Percentiles rank a stretch among this genome's conserved stretches.
Conservation (phyloP, 495 filamentous ascomycete species). For the Staphylotrichum longicolle region DNA sequence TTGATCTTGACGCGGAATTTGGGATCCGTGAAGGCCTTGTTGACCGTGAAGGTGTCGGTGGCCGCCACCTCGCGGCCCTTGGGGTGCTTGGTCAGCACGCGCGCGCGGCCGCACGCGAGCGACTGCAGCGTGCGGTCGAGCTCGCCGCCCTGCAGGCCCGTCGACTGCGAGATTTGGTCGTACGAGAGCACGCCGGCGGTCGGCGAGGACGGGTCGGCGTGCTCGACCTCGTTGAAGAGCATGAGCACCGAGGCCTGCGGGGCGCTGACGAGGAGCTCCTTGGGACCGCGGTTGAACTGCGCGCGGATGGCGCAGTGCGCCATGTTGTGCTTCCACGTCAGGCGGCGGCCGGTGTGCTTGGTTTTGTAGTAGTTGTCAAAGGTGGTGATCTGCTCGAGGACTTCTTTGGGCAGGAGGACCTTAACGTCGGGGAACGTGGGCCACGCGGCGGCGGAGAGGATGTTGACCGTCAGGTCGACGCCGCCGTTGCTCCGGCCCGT, state of each 20-base stretch:
- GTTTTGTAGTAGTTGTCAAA: conserved; percentile 80
- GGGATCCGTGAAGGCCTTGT: conserved; percentile 68
- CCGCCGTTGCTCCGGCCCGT: conserved; percentile 50
- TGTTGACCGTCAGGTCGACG: conserved; percentile 79
- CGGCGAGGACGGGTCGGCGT: conserved; percentile 26
- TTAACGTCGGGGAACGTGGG: conserved; percentile 82
- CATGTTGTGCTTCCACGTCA: conserved; percentile 89
- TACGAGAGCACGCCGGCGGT: conserved; percentile 56
- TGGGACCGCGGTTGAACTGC: conserved; percentile 69
- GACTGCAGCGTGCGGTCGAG: conserved; percentile 89
- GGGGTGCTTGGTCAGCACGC: conserved; percentile 82
- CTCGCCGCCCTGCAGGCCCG: conserved; percentile 65
- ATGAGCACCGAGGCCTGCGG: conserved; percentile 91
- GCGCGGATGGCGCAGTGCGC: conserved; percentile 83
- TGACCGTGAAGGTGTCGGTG: conserved; percentile 79
- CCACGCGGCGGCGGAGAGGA: conserved; percentile 86
- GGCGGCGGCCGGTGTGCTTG: conserved; percentile 81
- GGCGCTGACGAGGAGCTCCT: conserved; percentile 81
- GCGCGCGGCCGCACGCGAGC: conserved; percentile 82
- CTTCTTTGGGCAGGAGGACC: conserved; percentile 69
- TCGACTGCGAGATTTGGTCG: conserved; percentile 63
- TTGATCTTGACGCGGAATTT: conserved; percentile 98
- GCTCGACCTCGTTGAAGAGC: conserved; percentile 76
- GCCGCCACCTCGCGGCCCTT: conserved; percentile 74
- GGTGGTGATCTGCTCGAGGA: conserved; percentile 62